Evolutionary conservation across 2,329 filamentous ascomycete species (phyloP), one percentile per base, ranked within the genome.

Genomic region (Aspergillus fischeri): DNA sequence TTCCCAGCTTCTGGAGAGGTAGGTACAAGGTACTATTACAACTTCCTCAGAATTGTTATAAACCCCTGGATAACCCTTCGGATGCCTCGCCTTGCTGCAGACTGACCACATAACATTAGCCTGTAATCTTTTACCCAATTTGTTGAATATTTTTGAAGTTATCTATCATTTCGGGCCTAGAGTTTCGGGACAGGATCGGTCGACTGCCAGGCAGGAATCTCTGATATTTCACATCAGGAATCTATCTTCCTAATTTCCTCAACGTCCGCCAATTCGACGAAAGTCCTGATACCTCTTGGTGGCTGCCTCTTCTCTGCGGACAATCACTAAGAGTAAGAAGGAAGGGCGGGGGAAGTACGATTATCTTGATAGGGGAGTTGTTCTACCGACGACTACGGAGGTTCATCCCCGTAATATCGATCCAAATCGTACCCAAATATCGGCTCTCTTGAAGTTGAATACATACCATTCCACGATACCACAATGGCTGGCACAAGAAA

Each of bases 401-500:
- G 44, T 24, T 24, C n/a, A 47, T 47, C 5, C 44, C 20, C 21
- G 44, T 25, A 27, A 47, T 14, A 24, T 25, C 44, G 21, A 14
- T 47, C 14, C 9, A 27, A 47, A 17, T 7, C 11, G 10, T 14
- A 24, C 44, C 44, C 5, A 24, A 10, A 7, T 11, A 25, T 27
- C 24, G 24, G 10, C 44, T 10, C 11, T 25, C 14, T 6, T 47
- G 44, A 61, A 53, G 32, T 51, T 50, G 32, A n/a, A 59, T 49
- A 49, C 29, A 56, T 32, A 54, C 20, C 44, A 27, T 7, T 47
- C 8, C 21, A 11, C 27, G 21, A 35, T 52, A 11, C 21, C 63
- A 73, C 53, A 57, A 99, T 99, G 94, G 92, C 94, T 71, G 91
- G 90, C 77, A 95, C 93, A 83, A 87, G 94, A 78, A 99, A 99